Base-by-base conservation (phyloP, 169 alveolate species). In the Plasmodium gallinaceum region DNA sequence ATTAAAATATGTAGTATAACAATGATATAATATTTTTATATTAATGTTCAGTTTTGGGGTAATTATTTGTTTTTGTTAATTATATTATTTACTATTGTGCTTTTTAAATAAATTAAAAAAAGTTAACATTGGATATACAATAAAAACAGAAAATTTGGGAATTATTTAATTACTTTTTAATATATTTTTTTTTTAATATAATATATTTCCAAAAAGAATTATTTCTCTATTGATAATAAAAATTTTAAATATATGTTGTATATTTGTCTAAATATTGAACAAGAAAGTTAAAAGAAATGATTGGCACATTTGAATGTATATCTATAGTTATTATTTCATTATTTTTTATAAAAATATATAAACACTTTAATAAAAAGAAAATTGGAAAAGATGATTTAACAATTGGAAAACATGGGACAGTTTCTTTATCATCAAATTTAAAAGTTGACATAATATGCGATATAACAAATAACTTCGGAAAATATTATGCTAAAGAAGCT, bases 391-490 rank as follows among this genome's bases (percentile, higher is more conserved):
- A 16, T n/a, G 24, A 22, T 22, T 22, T 32, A 37, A 24, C 54
- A 57, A 42, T 20, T 45, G 26, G 14, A 22, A 83, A 83, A 57
- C 48, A 42, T 57, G 39, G 66, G 54, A 72, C 8, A 62, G 51
- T 20, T 26, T n/a, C 45, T 62, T 22, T 54, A 37, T 26, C 54
- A 42, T 57, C 78, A 58, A 83, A 68, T 60, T 26, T 58, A 12
- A 52, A 68, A 16, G 73, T 83, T 45, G 85, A 83, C 20, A 57
- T 83, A 22, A 69, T 83, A 68, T 83, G 85, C 32, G 91, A 83
- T 72, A 68, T 83, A 54, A 83, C 91, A 71, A 83, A 83, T 71
- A 83, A 57, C 68, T 83, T 83, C 45, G 91, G 91, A 24, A 83
- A 72, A 65, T 48, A 83, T 68, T 83, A 83, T 83, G 74, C 46